Percentiles rank a stretch among this genome's conserved stretches.
phyloP scores from a whole-genome alignment of 2,329 filamentous ascomycete genomes.

The Blastomyces percursus region DNA sequence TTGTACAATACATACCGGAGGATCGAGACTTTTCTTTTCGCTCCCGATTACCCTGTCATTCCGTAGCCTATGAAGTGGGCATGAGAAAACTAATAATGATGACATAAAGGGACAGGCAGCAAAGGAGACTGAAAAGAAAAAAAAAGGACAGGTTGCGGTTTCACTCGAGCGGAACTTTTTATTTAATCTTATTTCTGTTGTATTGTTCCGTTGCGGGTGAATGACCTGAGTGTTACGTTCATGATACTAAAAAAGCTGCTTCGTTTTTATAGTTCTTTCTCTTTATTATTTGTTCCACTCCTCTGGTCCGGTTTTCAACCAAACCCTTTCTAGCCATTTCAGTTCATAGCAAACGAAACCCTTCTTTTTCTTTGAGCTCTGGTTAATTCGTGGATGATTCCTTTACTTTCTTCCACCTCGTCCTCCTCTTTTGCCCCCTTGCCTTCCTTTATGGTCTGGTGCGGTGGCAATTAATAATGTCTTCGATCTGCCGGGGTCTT shows the following conservation, averaged over 20 bases:
- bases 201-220: background rate
- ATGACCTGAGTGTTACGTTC: background rate
- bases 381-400: background rate
- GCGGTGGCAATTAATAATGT: background rate
- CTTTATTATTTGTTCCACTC: background rate
- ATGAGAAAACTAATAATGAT: background rate
- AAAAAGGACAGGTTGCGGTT: background rate
- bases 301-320: background rate
- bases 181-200: background rate
- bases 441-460: background rate
- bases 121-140: background rate
- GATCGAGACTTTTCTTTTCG: background rate
- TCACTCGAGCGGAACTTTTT: background rate
- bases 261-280: background rate
- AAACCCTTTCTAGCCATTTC: background rate
- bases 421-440: background rate
- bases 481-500: background rate
- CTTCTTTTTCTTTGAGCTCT: background rate
- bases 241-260: background rate
- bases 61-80: background rate
- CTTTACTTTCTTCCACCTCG: background rate
- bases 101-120: background rate
- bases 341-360: background rate
- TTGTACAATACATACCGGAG: background rate
- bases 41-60: background rate